Conservation (phyloP, 345 rosid species). For the Boechera divaricarpa region DNA sequence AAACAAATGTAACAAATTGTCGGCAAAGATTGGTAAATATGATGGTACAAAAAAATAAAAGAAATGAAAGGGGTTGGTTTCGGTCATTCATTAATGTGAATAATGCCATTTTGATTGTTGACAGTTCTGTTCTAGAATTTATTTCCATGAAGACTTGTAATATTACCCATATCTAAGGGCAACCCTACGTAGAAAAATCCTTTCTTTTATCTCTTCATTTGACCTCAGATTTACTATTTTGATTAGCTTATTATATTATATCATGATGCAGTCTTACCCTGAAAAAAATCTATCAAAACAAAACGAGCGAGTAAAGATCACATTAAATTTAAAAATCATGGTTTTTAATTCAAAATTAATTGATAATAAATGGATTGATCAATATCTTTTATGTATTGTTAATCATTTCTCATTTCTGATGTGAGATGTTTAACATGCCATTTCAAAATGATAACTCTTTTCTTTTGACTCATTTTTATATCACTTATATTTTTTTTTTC, state of each 20-base stretch:
- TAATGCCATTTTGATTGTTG: slow-evolving; percentile 39
- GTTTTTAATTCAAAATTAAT: too few relatives aligned
- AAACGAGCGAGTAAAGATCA: background rate
- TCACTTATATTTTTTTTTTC: too few relatives aligned
- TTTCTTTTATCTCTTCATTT: background rate
- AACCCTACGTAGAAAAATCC: slow-evolving; percentile 31
- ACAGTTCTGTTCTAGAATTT: slow-evolving; percentile 34
- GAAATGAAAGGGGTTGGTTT: slow-evolving; percentile 35
- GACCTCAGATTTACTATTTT: background rate
- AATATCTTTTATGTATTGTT: too few relatives aligned
- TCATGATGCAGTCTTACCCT: background rate
- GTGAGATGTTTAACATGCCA: too few relatives aligned
- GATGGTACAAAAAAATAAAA: slow-evolving; percentile 11
- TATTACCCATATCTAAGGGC: slow-evolving; percentile 44
- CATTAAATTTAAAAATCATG: too few relatives aligned
- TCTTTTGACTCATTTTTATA: too few relatives aligned
- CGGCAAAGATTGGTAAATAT: slow-evolving; percentile 42
- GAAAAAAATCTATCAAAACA: background rate
- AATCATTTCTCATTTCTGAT: too few relatives aligned
- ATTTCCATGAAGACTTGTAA: slow-evolving; percentile 30
- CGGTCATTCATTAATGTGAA: slow-evolving; percentile 43
- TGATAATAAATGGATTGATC: too few relatives aligned
- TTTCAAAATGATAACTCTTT: too few relatives aligned
- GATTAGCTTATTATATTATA: slow-evolving; percentile 10
- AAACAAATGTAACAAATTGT: slow-evolving; percentile 23